These are phyloP conservation scores for Kodamaea leandrae DNA, from an alignment of 805 yeast genomes.

Conservation along the genomic window DNA sequence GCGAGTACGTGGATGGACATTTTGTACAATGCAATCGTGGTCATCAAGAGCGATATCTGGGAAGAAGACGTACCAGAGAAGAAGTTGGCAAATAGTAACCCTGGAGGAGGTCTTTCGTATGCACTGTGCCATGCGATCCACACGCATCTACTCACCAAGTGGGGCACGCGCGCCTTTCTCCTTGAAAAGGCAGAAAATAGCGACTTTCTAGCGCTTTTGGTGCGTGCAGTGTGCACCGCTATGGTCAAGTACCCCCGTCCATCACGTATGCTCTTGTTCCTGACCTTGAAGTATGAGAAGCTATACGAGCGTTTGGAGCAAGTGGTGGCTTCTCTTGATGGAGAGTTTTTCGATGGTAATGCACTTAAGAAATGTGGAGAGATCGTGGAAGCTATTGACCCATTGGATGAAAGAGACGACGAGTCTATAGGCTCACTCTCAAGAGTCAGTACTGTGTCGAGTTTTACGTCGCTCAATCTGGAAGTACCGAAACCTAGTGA, in stretches of 20 bases:
- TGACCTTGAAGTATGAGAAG: slow-evolving; percentile 43
- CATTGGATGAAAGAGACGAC: not conserved
- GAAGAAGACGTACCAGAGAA: slow-evolving; percentile 20
- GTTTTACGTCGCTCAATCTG: not conserved
- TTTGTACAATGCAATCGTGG: slow-evolving; percentile 57
- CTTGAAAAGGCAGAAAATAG: slow-evolving; percentile 43
- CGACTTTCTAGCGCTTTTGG: slow-evolving; percentile 57
- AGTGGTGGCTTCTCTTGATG: slow-evolving; percentile 28
- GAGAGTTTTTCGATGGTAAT: slow-evolving; percentile 24
- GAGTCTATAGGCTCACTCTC: slow-evolving; percentile 1
- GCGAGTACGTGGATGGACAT: slow-evolving; percentile 55
- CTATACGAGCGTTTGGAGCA: slow-evolving; percentile 35
- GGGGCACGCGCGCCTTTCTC: slow-evolving; percentile 36
- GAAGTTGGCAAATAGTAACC: slow-evolving; percentile 29
- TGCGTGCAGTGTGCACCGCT: slow-evolving; percentile 54
- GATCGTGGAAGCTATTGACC: slow-evolving; percentile 1
- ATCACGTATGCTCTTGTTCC: slow-evolving; percentile 52
- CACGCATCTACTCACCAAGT: slow-evolving; percentile 40
- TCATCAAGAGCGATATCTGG: slow-evolving; percentile 16
- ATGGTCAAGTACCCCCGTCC: slow-evolving; percentile 50
- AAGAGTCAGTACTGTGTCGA: not conserved
- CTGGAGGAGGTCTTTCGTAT: slow-evolving; percentile 48
- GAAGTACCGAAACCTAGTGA: slow-evolving; percentile 2
- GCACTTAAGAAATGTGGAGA: slow-evolving; percentile 14
- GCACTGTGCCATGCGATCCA: slow-evolving; percentile 44